These are phyloP conservation scores for Aspergillus niger DNA, from an alignment of 2,329 filamentous ascomycete species.

Conservation along the genomic window DNA sequence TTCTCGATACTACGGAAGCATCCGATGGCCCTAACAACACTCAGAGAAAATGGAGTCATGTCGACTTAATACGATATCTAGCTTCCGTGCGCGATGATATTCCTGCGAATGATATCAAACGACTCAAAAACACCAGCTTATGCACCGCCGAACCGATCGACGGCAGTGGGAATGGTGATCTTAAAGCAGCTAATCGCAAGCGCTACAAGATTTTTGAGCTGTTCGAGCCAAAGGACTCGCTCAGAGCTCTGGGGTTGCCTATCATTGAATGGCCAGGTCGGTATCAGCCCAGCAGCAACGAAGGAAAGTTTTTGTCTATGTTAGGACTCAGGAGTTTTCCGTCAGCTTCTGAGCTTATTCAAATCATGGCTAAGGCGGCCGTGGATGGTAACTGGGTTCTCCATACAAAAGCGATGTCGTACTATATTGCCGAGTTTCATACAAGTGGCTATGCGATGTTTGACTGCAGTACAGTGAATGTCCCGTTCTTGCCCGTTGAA, in stretches of 20 bases:
- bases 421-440: constrained; percentile 79
- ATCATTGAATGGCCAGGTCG: constrained; percentile 81
- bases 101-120: constrained; percentile 75
- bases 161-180: constrained; percentile 50
- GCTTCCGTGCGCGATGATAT: constrained; percentile 89
- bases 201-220: constrained; percentile 74
- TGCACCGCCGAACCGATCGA: constrained; percentile 68
- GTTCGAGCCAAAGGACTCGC: constrained; percentile 73
- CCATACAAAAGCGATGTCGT: constrained; percentile 71
- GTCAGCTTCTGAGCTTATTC: constrained; percentile 70
- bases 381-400: constrained; percentile 55
- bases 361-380: constrained; percentile 69
- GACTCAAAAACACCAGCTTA: constrained; percentile 74
- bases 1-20: constrained; percentile 63
- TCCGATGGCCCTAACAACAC: constrained; percentile 51
- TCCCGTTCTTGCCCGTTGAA: constrained; percentile 72
- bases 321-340: constrained; percentile 76
- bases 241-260: constrained; percentile 71
- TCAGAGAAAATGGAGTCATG: constrained; percentile 75
- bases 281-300: constrained; percentile 65
- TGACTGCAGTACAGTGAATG: constrained; percentile 57
- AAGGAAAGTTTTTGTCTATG: constrained; percentile 71
- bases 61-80: constrained; percentile 92
- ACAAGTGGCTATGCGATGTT: constrained; percentile 72
- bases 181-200: constrained; percentile 58